Evolutionary conservation across 2,329 filamentous ascomycete genomes (phyloP).

Genomic region (Pseudopithomyces maydicus): DNA sequence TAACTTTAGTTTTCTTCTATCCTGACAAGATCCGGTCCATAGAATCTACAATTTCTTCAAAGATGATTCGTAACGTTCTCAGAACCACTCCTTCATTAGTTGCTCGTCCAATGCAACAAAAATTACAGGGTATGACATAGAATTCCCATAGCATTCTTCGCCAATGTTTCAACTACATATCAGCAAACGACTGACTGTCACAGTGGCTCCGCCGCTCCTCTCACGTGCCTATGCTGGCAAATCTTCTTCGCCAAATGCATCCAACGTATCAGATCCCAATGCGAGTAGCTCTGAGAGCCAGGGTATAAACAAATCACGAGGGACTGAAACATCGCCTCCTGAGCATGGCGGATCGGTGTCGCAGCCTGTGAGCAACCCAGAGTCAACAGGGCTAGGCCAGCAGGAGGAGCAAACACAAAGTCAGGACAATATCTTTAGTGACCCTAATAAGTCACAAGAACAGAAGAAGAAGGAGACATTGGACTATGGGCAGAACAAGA

Average conservation of each 20-base stretch:
- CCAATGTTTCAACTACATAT: not conserved
- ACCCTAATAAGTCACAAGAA: slow-evolving; percentile 20
- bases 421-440: slow-evolving; percentile 23
- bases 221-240: slow-evolving; percentile 12
- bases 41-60: not conserved
- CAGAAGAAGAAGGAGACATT: slow-evolving; percentile 23
- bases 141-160: not conserved
- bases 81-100: not conserved
- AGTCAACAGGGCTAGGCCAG: slow-evolving; percentile 10
- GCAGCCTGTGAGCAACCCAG: slow-evolving; percentile 18
- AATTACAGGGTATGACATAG: slow-evolving; percentile 5
- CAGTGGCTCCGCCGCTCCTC: slow-evolving; percentile 2
- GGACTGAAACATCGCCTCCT: slow-evolving; percentile 7
- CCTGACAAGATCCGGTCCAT: not conserved
- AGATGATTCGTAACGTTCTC: not conserved
- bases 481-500: slow-evolving; percentile 20
- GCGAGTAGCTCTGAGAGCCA: slow-evolving; percentile 18
- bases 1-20: not conserved
- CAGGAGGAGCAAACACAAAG: slow-evolving; percentile 21
- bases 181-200: not conserved
- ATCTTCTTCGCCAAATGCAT: slow-evolving; percentile 14
- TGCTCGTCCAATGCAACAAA: slow-evolving; percentile 6
- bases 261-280: slow-evolving; percentile 18
- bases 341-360: slow-evolving; percentile 16
- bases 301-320: slow-evolving; percentile 16